Base-by-base conservation (phyloP, 2,329 filamentous ascomycete genomes). In the Penicillium janthinellum region DNA sequence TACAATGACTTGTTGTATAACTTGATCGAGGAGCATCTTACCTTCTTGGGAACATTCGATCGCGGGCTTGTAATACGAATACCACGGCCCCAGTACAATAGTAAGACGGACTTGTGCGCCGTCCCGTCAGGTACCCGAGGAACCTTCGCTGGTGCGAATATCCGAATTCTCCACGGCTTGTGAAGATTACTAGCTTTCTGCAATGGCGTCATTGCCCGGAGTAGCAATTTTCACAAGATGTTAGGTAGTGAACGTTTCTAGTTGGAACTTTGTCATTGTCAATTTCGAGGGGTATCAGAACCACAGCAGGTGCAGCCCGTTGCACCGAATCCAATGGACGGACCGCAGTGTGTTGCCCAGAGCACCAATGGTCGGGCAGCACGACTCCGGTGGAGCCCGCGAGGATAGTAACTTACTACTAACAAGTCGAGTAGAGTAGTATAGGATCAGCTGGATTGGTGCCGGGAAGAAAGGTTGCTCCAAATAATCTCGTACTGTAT, bases 351-450 rank as follows among this genome's bases (percentile, higher is more conserved):
- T 54, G 54, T 37, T 31, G 53, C 20, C 35, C 42, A 28, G 42
- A 47, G 31, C 39, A 51, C 57, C 57, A 66, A 66, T 66, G 45
- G 56, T 49, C 60, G 44, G 42, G 47, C 47, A 49, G 47, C 47
- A 57, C 41, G 59, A 55, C 52, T 62, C 58, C 58, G 59, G 66
- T 67, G 66, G 66, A 64, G 63, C 64, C 66, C 60, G 60, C 63
- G 58, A 66, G 28, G 25, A 10, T 31, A 10, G 31, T 31, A 22
- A n/a, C n/a, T 22, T 22, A 22, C 22, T 22, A 22, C 22, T 4
- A 22, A 22, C 22, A 22, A 22, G 22, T 22, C 22, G 22, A 22
- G 22, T 22, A 22, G 22, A 22, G 22, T 22, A 22, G 22, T 22
- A 22, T 22, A 20, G 28, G 28, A 44, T 20, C 20, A 20, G 20